Conservation (phyloP, 2,329 filamentous ascomycete species). For the Aureobasidium vineae region DNA sequence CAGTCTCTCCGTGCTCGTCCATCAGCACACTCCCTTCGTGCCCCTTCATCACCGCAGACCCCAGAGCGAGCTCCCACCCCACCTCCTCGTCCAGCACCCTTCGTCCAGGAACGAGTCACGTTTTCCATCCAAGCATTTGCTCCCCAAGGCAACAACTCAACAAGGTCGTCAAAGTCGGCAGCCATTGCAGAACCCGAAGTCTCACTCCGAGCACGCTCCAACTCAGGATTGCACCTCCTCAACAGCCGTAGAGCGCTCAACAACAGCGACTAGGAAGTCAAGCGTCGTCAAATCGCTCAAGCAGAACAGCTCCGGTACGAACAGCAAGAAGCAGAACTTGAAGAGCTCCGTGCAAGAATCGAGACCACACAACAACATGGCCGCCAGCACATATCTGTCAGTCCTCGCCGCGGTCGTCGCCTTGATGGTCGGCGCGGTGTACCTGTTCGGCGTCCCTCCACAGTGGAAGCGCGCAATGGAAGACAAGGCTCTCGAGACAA, state of each 20-base stretch:
- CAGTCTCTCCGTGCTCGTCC: neutral
- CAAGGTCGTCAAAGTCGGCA: neutral
- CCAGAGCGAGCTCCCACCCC: neutral
- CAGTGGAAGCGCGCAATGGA: slow-evolving; percentile 50
- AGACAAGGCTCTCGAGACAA: slow-evolving; percentile 49
- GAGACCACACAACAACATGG: slow-evolving; percentile 30
- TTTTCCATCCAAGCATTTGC: neutral
- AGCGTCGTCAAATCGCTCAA: neutral
- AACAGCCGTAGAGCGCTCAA: neutral
- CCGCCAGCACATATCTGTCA: slow-evolving; percentile 32
- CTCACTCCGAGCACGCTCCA: neutral
- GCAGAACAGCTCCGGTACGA: neutral
- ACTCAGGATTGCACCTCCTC: neutral
- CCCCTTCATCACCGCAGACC: neutral
- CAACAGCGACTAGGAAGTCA: slow-evolving; percentile 1
- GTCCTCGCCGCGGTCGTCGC: slow-evolving; percentile 40
- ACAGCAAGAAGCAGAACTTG: neutral
- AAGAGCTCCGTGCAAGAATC: slow-evolving; percentile 3
- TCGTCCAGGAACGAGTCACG: neutral
- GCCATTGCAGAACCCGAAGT: neutral
- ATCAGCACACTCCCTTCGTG: neutral
- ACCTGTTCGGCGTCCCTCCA: slow-evolving; percentile 50
- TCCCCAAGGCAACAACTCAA: neutral
- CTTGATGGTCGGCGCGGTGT: slow-evolving; percentile 43
- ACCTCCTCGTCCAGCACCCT: neutral